A percentile compares a stretch with the other conserved stretches of the same genome.
Evolutionary conservation across 2,329 filamentous ascomycete species (phyloP).

Genomic region (Xylaria polymorpha): DNA sequence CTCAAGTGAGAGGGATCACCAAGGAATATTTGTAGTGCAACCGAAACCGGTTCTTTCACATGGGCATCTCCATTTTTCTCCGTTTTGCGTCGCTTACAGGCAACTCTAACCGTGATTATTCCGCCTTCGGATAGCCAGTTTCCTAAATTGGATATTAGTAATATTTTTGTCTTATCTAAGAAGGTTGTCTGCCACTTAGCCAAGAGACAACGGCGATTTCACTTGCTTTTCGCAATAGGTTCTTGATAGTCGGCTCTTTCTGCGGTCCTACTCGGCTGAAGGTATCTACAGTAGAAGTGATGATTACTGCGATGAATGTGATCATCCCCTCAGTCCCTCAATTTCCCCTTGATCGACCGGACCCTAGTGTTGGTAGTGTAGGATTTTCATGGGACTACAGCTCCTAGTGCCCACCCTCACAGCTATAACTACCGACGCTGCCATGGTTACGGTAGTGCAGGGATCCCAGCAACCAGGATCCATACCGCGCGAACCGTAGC

Average conservation of each 20-base stretch:
- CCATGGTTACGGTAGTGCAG: constrained; percentile 1
- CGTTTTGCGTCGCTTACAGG: neutral
- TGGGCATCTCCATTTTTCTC: constrained; percentile 2
- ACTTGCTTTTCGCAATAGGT: neutral
- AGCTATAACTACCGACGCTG: constrained; percentile 21
- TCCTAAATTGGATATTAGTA: constrained; percentile 10
- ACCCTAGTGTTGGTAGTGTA: neutral
- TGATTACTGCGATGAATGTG: neutral
- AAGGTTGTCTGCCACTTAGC: neutral
- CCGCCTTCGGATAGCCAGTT: constrained; percentile 1
- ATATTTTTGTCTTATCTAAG: neutral
- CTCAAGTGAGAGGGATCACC: neutral
- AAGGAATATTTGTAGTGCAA: neutral
- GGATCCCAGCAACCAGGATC: constrained; percentile 13
- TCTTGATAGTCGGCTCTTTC: neutral
- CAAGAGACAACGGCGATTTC: neutral
- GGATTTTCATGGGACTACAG: neutral
- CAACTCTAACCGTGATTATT: constrained; percentile 7
- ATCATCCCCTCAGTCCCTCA: constrained; percentile 1
- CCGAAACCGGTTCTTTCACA: constrained; percentile 3
- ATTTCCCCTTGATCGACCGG: constrained; percentile 1
- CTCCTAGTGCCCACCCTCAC: constrained; percentile 2
- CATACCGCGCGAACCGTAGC: constrained; percentile 9
- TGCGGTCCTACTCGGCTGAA: neutral
- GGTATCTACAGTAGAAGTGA: neutral